A percentile compares a stretch with the other conserved stretches of the same genome.
These are phyloP conservation scores for Oidium heveae DNA, from an alignment of 2,329 filamentous ascomycete species.

Conservation along the genomic window DNA sequence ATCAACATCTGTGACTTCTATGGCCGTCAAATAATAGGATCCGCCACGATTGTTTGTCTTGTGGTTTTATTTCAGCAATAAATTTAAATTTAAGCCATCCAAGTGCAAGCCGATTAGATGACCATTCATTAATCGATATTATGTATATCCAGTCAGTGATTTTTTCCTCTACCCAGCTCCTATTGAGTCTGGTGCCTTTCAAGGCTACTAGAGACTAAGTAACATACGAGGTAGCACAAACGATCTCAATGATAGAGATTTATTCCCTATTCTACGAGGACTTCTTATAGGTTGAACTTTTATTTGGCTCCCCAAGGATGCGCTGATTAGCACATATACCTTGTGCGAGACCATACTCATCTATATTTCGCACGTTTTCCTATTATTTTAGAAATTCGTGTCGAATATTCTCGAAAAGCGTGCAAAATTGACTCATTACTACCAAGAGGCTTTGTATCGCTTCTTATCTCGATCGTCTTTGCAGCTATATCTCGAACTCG, in stretches of 20 bases:
- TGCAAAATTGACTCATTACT: no score
- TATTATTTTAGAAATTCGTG: no score
- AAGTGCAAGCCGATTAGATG: not conserved
- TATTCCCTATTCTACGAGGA: not conserved
- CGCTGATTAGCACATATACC: not conserved
- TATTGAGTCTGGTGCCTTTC: not conserved
- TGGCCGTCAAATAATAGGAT: not conserved
- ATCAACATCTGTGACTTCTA: no score
- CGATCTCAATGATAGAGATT: not conserved
- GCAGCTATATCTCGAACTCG: not conserved
- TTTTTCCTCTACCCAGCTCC: not conserved
- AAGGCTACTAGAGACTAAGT: no score
- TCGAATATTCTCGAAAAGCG: no score
- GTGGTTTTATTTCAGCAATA: not conserved
- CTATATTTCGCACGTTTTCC: not conserved
- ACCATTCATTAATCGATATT: no score
- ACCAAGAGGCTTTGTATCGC: no score
- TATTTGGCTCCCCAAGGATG: not conserved
- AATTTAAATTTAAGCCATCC: not conserved
- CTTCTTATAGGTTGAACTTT: not conserved
- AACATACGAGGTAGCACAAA: no score
- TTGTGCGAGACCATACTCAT: constrained; percentile 1
- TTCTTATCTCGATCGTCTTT: not conserved
- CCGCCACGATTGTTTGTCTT: not conserved
- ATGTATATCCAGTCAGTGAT: not conserved